A percentile compares a stretch with the other conserved stretches of the same genome.
Conservation (phyloP, 2,329 filamentous ascomycete genomes). For the Cordyceps fumosorosea region DNA sequence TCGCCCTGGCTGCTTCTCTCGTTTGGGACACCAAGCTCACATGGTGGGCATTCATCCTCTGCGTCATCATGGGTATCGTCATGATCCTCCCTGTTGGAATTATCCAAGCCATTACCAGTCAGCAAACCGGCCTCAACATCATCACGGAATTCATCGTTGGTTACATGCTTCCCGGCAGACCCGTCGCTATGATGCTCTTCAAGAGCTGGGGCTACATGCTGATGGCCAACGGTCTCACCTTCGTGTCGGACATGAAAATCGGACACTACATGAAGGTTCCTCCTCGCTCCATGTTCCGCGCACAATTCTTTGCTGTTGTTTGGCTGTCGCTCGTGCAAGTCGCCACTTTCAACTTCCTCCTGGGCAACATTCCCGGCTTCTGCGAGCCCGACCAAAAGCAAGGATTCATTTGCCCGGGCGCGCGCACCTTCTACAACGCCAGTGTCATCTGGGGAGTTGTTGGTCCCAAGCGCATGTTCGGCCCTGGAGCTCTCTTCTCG, state of each 20-base stretch:
- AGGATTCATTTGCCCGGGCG: slow-evolving; percentile 47
- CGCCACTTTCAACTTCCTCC: slow-evolving; percentile 26
- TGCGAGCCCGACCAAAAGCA: slow-evolving; percentile 39
- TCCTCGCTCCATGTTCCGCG: slow-evolving; percentile 37
- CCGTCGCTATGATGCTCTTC: slow-evolving; percentile 33
- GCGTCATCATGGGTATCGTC: slow-evolving; percentile 34
- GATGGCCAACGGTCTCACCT: slow-evolving; percentile 31
- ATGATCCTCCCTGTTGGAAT: slow-evolving; percentile 37
- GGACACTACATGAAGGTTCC: slow-evolving; percentile 42
- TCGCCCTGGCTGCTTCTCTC: slow-evolving; percentile 33
- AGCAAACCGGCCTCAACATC: slow-evolving; percentile 32
- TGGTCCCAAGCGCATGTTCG: slow-evolving; percentile 31
- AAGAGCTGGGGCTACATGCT: slow-evolving; percentile 32
- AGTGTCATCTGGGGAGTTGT: slow-evolving; percentile 53
- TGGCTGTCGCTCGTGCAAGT: slow-evolving; percentile 26
- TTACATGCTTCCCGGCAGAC: slow-evolving; percentile 31
- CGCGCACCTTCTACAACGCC: slow-evolving; percentile 51
- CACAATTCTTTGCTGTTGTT: slow-evolving; percentile 28
- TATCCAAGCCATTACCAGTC: slow-evolving; percentile 32
- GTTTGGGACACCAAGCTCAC: slow-evolving; percentile 35
- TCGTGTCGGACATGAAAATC: slow-evolving; percentile 36
- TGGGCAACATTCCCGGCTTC: slow-evolving; percentile 39
- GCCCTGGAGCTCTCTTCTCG: slow-evolving; percentile 34
- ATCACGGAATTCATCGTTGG: slow-evolving; percentile 34
- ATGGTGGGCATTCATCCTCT: slow-evolving; percentile 37